These are phyloP conservation scores for Lactifluus rugatus DNA, from an alignment of 768 basidiomycete genomes.

Conservation along the genomic window DNA sequence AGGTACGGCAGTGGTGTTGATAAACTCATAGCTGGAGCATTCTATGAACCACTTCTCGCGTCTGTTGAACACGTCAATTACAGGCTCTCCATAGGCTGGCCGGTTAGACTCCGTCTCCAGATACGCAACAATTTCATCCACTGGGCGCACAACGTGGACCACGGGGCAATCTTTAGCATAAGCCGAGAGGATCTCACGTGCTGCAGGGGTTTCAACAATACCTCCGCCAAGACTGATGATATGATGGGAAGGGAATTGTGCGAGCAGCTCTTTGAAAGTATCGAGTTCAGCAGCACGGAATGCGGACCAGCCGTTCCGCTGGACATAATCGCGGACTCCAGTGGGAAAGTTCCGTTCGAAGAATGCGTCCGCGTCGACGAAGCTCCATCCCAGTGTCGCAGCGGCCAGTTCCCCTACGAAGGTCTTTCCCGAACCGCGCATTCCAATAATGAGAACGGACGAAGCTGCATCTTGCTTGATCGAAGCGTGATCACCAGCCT, in stretches of 20 bases:
- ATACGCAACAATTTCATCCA: slow-evolving; percentile 75
- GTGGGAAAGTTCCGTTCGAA: slow-evolving; percentile 58
- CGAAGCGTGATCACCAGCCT: slow-evolving; percentile 32
- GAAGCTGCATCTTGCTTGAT: slow-evolving; percentile 33
- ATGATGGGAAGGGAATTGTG: slow-evolving; percentile 44
- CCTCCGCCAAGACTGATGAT: slow-evolving; percentile 92
- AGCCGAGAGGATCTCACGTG: slow-evolving; percentile 59
- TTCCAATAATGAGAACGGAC: slow-evolving; percentile 77
- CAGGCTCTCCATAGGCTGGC: slow-evolving; percentile 82
- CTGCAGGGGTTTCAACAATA: slow-evolving; percentile 76
- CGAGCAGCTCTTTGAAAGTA: slow-evolving; percentile 58
- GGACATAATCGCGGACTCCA: slow-evolving; percentile 67
- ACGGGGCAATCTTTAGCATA: slow-evolving; percentile 64
- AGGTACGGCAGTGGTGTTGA: slow-evolving; percentile 51
- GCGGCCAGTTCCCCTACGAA: slow-evolving; percentile 77
- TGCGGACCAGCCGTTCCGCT: slow-evolving; percentile 75
- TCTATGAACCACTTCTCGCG: slow-evolving; percentile 82
- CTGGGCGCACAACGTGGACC: slow-evolving; percentile 72
- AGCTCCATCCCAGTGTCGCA: slow-evolving; percentile 55
- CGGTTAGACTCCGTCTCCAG: slow-evolving; percentile 65
- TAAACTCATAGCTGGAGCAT: slow-evolving; percentile 73
- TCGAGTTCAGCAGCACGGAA: slow-evolving; percentile 77
- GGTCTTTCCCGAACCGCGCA: slow-evolving; percentile 96
- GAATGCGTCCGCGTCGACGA: slow-evolving; percentile 77
- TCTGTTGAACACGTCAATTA: slow-evolving; percentile 74